A percentile compares a stretch with the other conserved stretches of the same genome.
Evolutionary conservation across 129 eudicot species (phyloP).

Genomic region (Mikania micrantha): DNA sequence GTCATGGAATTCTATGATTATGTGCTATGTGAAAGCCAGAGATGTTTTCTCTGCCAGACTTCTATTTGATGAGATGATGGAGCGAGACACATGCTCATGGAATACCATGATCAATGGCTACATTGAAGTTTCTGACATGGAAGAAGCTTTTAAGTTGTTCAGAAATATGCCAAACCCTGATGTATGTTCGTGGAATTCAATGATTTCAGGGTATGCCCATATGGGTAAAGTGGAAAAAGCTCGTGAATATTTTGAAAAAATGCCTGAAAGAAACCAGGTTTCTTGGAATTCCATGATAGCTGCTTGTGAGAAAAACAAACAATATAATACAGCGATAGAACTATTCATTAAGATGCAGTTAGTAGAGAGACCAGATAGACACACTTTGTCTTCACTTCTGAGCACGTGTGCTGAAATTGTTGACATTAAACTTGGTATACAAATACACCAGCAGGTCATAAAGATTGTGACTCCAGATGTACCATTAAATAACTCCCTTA

Average conservation of each 20-base stretch:
- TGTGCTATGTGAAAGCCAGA: conserved; percentile 67
- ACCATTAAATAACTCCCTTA: conserved; percentile 71
- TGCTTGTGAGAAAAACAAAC: conserved; percentile 50
- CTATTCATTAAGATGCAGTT: conserved; percentile 55
- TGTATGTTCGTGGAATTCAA: conserved; percentile 57
- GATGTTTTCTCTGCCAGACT: conserved; percentile 52
- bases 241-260: conserved; percentile 36
- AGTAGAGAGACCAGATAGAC: conserved; percentile 65
- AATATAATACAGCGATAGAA: conserved; percentile 39
- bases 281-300: conserved; percentile 85
- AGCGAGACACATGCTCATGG: conserved; percentile 58
- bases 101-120: conserved; percentile 77
- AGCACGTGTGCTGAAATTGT: conserved; percentile 55
- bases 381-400: conserved; percentile 67
- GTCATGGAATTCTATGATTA: conserved; percentile 88
- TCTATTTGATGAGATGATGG: conserved; percentile 58
- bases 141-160: conserved; percentile 49
- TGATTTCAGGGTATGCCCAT: conserved; percentile 62
- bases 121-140: conserved; percentile 44
- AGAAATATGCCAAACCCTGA: conserved; percentile 56
- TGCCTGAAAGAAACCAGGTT: conserved; percentile 58
- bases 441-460: conserved; percentile 62
- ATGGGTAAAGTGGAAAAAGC: conserved; percentile 52
- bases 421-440: conserved; percentile 53
- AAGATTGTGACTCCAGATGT: conserved; percentile 56